A percentile compares a stretch with the other conserved stretches of the same genome.
These are phyloP conservation scores for Pythium myriotylum DNA, from an alignment of 352 stramenopile species.

Conservation along the genomic window DNA sequence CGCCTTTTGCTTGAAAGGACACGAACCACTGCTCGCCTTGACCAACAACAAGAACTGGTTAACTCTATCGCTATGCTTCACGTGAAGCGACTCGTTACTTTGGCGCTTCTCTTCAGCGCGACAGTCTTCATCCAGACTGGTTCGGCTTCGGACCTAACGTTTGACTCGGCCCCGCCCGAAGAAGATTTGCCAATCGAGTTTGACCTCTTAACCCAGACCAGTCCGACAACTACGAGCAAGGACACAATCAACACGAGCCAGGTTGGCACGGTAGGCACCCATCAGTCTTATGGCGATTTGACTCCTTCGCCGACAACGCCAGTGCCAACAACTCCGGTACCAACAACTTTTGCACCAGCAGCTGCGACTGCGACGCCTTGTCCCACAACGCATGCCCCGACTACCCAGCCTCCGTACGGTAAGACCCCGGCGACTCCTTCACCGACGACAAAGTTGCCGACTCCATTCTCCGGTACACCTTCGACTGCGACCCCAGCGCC, in stretches of 20 bases:
- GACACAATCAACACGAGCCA: too few species aligned
- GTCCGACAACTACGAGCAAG: background rate
- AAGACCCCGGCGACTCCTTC: background rate
- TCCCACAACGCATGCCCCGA: background rate
- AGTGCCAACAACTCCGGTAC: background rate
- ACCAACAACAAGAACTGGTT: background rate
- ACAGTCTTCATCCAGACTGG: constrained; percentile 9
- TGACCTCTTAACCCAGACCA: background rate
- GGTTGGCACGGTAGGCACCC: background rate
- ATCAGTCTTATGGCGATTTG: background rate
- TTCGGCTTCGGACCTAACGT: background rate
- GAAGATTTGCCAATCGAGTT: background rate
- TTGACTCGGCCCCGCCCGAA: background rate
- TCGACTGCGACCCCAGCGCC: background rate
- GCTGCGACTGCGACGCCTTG: background rate
- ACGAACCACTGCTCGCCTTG: background rate
- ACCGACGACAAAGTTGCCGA: background rate
- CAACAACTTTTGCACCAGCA: background rate
- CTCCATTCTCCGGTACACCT: background rate
- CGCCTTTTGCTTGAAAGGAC: constrained; percentile 30
- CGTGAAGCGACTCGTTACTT: constrained; percentile 25
- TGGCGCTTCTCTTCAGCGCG: constrained; percentile 25
- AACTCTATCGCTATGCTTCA: constrained; percentile 19
- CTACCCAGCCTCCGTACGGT: background rate
- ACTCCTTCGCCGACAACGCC: background rate